Conservation (phyloP, 306 rosid species). For the Cucumis hystrix region DNA sequence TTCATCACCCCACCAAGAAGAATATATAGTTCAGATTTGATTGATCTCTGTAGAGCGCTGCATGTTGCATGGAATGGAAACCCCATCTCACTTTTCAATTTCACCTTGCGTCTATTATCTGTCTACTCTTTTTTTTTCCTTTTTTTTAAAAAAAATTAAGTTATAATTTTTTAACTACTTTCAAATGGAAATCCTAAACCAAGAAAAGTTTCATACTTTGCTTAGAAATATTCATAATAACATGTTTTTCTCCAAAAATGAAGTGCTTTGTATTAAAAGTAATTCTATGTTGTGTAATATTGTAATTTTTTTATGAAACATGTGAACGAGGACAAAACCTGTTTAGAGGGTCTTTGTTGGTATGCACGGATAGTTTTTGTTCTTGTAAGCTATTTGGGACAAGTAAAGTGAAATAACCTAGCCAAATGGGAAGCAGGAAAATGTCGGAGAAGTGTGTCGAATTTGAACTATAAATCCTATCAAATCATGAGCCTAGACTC, state of each 20-base stretch:
- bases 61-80: background rate
- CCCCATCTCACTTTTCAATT: background rate
- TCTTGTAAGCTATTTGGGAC: background rate
- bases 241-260: background rate
- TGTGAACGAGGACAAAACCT: background rate
- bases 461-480: too few relatives aligned
- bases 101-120: background rate
- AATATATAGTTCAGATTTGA: background rate
- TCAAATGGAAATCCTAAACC: background rate
- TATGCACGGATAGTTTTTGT: accelerated
- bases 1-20: background rate
- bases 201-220: background rate
- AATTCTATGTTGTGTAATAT: too few relatives aligned
- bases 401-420: too few relatives aligned
- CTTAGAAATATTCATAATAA: background rate
- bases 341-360: too few relatives aligned
- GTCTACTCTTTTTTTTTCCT: background rate
- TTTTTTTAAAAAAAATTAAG: too few relatives aligned
- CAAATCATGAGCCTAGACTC: too few relatives aligned
- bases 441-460: too few relatives aligned
- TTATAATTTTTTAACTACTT: background rate
- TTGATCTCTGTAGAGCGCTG: background rate
- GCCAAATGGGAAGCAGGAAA: too few relatives aligned
- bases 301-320: background rate
- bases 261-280: too few relatives aligned